These are phyloP conservation scores for Penicillium parvum DNA, from an alignment of 495 filamentous ascomycete species.

Conservation along the genomic window DNA sequence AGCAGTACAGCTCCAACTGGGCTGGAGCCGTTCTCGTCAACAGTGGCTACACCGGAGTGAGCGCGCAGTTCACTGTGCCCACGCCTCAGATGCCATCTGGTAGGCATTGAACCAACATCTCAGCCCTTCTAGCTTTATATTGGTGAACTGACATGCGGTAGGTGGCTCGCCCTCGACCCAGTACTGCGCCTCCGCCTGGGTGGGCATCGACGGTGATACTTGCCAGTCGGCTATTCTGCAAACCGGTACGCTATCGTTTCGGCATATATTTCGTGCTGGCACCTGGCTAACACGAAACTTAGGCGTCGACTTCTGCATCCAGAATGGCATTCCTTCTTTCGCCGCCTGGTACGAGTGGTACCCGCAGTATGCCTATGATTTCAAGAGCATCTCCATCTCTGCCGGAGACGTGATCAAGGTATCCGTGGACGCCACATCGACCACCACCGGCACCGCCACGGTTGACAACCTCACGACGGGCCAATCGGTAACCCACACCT, in stretches of 20 bases:
- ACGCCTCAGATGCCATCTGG: conserved; percentile 38
- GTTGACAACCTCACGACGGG: conserved; percentile 50
- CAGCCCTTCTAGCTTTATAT: too few relatives aligned
- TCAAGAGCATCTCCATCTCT: conserved; percentile 42
- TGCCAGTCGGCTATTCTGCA: conserved; percentile 51
- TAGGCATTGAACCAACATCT: conserved; percentile 28
- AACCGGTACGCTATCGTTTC: too few relatives aligned
- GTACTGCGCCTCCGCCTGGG: conserved; percentile 53
- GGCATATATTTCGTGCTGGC: too few relatives aligned
- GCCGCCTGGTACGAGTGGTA: conserved; percentile 61
- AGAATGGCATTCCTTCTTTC: conserved; percentile 29
- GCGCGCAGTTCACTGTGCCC: conserved; percentile 47
- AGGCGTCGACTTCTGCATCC: conserved; percentile 51
- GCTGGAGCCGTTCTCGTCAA: conserved; percentile 48
- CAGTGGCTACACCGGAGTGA: conserved; percentile 42
- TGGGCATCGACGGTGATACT: conserved; percentile 55
- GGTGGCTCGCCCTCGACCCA: conserved; percentile 1
- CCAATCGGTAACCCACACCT: conserved; percentile 43
- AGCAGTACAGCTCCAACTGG: conserved; percentile 50
- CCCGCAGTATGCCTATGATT: conserved; percentile 50
- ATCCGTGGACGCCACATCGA: conserved; percentile 43
- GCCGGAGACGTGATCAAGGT: conserved; percentile 52
- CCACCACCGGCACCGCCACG: conserved; percentile 41
- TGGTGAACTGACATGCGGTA: too few relatives aligned
- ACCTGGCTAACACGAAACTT: too few relatives aligned